These are phyloP conservation scores for Neurospora sp. DNA, from an alignment of 495 filamentous ascomycete genomes.

Conservation along the genomic window DNA sequence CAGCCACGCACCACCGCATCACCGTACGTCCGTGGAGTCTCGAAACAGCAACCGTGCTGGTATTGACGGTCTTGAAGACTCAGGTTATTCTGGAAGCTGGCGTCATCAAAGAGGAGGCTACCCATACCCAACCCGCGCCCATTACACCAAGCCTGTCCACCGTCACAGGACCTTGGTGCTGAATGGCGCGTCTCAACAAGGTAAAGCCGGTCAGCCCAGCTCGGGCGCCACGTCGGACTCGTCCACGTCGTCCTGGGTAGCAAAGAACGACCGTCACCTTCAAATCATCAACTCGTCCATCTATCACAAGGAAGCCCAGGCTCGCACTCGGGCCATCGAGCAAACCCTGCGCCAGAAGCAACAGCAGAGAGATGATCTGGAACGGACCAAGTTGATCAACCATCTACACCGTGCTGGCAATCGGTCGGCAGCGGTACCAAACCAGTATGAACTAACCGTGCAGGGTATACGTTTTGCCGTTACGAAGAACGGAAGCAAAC, in stretches of 20 bases:
- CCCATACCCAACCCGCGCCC: conserved; percentile 33
- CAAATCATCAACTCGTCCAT: conserved; percentile 81
- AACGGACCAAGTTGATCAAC: conserved; percentile 48
- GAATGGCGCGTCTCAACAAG: conserved; percentile 36
- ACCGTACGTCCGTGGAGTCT: conserved; percentile 14
- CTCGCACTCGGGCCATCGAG: conserved; percentile 65
- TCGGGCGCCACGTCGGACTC: conserved; percentile 24
- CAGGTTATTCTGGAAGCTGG: conserved; percentile 13
- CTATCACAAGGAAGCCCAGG: conserved; percentile 65
- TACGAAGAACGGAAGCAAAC: conserved; percentile 71
- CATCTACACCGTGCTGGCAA: conserved; percentile 29
- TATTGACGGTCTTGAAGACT: conserved; percentile 16
- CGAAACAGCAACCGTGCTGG: neutral
- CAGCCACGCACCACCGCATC: conserved; percentile 4
- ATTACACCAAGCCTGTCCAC: conserved; percentile 41
- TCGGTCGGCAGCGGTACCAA: neutral
- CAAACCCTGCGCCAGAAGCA: conserved; percentile 55
- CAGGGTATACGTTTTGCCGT: conserved; percentile 72
- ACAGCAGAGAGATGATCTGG: conserved; percentile 48
- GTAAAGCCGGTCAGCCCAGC: conserved; percentile 15
- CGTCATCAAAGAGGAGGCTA: conserved; percentile 24
- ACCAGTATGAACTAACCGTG: conserved; percentile 57
- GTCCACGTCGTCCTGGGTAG: conserved; percentile 53
- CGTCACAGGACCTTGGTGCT: conserved; percentile 66
- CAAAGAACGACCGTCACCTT: conserved; percentile 73